Evolutionary conservation across 225 moss, liverwort and hornwort genomes (phyloP).

Genomic region (Thuidium tamariscinum): DNA sequence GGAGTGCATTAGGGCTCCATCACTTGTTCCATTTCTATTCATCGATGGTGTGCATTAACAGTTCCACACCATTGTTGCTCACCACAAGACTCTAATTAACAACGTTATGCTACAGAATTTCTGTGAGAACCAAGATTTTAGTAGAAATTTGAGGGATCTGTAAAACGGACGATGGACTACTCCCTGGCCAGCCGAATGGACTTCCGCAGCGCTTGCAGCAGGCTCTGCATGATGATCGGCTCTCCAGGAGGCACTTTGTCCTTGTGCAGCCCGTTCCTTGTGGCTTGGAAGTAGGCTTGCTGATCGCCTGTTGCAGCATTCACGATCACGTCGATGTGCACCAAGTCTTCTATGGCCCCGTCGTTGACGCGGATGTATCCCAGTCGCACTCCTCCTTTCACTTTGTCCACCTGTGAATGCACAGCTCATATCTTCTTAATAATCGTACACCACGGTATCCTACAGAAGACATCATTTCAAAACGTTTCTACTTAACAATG

Average conservation of each 20-base stretch:
- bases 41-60: not conserved
- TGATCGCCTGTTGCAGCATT: slow-evolving; percentile 33
- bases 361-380: slow-evolving; percentile 63
- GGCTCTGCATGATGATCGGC: slow-evolving; percentile 85
- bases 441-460: not conserved
- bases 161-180: not conserved
- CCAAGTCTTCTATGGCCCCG: slow-evolving; percentile 64
- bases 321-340: slow-evolving; percentile 73
- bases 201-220: slow-evolving; percentile 65
- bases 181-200: slow-evolving; percentile 45
- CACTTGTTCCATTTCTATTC: not conserved
- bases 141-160: not conserved
- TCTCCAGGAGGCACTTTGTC: slow-evolving; percentile 75
- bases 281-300: slow-evolving; percentile 67
- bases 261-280: slow-evolving; percentile 62
- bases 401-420: slow-evolving; percentile 72
- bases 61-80: not conserved
- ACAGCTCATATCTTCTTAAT: not conserved
- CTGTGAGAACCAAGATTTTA: not conserved
- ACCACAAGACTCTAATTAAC: not conserved
- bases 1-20: not conserved
- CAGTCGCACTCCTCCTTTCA: slow-evolving; percentile 83
- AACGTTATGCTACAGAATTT: not conserved
- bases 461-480: not conserved
- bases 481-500: not conserved